phyloP scores from a whole-genome alignment of 2,329 filamentous ascomycete species.

The Arthrobotrys sinensis region DNA sequence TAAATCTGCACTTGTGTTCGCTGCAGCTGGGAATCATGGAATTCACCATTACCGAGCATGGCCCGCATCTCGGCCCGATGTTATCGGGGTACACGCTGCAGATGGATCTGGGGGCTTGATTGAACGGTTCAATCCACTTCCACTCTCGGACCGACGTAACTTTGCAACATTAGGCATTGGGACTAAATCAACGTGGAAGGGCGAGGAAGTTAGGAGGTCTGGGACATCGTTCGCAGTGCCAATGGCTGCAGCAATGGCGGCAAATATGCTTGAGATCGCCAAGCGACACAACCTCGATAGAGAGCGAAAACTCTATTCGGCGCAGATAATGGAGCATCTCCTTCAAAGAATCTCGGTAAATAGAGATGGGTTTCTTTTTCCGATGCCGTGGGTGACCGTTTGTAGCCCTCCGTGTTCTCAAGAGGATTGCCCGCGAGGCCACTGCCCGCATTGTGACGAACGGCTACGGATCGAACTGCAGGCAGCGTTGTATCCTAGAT shows the following conservation, averaged over 20 bases:
- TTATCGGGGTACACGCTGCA: too few relatives aligned
- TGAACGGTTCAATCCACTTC: too few relatives aligned
- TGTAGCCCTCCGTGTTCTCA: too few relatives aligned
- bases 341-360: too few relatives aligned
- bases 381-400: too few relatives aligned
- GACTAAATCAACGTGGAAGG: conserved; percentile 9
- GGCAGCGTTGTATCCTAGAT: too few relatives aligned
- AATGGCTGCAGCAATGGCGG: neutral
- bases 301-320: neutral
- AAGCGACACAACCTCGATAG: neutral
- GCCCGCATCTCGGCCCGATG: neutral
- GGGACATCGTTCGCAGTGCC: conserved; percentile 1
- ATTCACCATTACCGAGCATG: neutral
- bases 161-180: conserved; percentile 12
- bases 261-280: neutral
- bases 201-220: neutral
- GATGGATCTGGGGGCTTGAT: too few relatives aligned
- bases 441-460: too few relatives aligned
- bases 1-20: neutral
- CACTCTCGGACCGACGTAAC: neutral
- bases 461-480: too few relatives aligned
- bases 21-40: conserved; percentile 1
- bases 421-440: too few relatives aligned
- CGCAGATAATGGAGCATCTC: too few relatives aligned
- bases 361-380: too few relatives aligned